A percentile compares a stretch with the other conserved stretches of the same genome.
phyloP scores from a whole-genome alignment of 148 eudicot species.

The Rhododendron griersonianum region DNA sequence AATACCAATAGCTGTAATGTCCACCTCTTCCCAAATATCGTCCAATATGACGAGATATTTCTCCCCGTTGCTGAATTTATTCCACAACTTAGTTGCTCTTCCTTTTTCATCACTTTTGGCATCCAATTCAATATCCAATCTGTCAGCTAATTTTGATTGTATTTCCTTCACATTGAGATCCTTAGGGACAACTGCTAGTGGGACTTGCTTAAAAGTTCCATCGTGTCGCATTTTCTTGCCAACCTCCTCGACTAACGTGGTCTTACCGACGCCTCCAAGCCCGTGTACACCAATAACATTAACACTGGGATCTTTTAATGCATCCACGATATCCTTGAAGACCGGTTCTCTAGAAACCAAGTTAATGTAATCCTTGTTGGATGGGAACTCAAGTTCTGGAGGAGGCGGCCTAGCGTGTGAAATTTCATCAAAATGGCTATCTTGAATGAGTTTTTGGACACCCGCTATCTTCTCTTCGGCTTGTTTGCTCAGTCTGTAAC shows the following conservation, averaged over 20 bases:
- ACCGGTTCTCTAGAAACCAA: background rate
- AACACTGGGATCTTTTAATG: background rate
- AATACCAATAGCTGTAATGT: slow-evolving; percentile 12
- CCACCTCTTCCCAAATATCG: slow-evolving; percentile 16
- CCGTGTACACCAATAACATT: background rate
- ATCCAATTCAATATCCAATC: background rate
- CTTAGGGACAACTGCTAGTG: too few relatives aligned
- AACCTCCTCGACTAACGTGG: too few relatives aligned
- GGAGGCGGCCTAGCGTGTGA: background rate
- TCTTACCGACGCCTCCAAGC: background rate
- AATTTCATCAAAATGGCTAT: background rate
- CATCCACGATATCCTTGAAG: background rate
- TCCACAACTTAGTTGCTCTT: too few relatives aligned
- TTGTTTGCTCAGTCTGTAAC: background rate
- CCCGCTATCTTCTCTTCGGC: background rate
- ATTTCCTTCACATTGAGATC: too few relatives aligned
- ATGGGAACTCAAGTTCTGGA: background rate
- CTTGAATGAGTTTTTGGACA: background rate
- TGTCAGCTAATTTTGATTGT: background rate
- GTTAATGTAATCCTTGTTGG: background rate
- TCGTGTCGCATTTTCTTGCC: too few relatives aligned
- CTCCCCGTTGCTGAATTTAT: background rate
- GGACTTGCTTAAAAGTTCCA: too few relatives aligned
- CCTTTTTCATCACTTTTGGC: too few relatives aligned
- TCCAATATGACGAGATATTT: slow-evolving; percentile 9